Percentiles rank a stretch among this genome's conserved stretches.
Conservation (phyloP, 306 rosid species). For the Prunus fruticosa region DNA sequence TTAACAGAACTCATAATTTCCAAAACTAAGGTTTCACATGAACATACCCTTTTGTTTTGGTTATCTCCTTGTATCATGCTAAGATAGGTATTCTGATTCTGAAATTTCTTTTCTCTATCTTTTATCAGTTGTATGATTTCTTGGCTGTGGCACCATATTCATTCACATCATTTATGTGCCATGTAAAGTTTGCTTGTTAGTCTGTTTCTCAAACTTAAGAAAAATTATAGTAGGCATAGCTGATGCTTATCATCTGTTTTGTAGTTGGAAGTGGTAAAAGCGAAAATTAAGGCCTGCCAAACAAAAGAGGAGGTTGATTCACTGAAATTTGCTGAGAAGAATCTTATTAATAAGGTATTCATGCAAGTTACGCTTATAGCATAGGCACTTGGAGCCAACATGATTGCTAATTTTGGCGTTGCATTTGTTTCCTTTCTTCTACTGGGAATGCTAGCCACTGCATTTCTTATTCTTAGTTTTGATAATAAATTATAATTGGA, state of each 20-base stretch:
- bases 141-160: background rate
- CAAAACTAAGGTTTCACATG: background rate
- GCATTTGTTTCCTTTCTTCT: background rate
- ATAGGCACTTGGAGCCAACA: background rate
- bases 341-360: slow-evolving; percentile 80
- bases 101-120: background rate
- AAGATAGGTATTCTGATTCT: background rate
- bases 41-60: too few relatives aligned
- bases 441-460: background rate
- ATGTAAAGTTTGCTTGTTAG: background rate
- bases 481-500: background rate
- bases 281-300: slow-evolving; percentile 61
- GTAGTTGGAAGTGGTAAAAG: slow-evolving; percentile 77
- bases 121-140: background rate
- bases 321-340: slow-evolving; percentile 68
- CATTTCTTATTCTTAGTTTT: background rate
- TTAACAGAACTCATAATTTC: background rate
- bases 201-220: background rate
- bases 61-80: background rate
- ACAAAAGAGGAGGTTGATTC: slow-evolving; percentile 73
- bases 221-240: background rate
- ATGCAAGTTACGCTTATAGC: slow-evolving; percentile 1
- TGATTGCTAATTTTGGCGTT: background rate
- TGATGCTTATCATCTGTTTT: slow-evolving; percentile 24
- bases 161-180: background rate